phyloP scores from a whole-genome alignment of 2,329 filamentous ascomycete species.

The Alternaria arborescens region DNA sequence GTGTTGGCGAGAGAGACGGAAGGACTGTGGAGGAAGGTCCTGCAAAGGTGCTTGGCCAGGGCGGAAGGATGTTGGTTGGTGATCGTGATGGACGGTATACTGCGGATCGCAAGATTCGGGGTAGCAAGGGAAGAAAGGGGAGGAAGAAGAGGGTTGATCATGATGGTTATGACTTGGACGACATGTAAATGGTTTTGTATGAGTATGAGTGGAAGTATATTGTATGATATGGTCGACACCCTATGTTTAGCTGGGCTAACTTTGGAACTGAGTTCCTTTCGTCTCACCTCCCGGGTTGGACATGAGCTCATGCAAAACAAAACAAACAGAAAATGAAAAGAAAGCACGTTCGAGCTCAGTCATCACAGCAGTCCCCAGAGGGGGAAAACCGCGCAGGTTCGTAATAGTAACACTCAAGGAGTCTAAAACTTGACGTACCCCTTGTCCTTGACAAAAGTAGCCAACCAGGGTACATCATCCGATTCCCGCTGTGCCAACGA shows the following conservation, averaged over 20 bases:
- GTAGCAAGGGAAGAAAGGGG: conserved; percentile 51
- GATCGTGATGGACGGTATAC: conserved; percentile 44
- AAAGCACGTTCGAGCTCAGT: neutral
- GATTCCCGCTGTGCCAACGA: conserved; percentile 37
- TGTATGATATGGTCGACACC: conserved; percentile 3
- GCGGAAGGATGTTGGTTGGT: conserved; percentile 35
- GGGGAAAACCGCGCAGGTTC: too few relatives aligned
- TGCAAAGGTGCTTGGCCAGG: conserved; percentile 23
- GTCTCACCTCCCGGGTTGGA: neutral
- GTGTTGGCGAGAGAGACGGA: conserved; percentile 36
- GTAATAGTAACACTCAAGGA: neutral
- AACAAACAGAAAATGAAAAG: neutral
- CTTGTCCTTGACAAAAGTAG: neutral
- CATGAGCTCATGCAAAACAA: neutral
- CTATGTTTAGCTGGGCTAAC: neutral
- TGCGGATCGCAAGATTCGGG: conserved; percentile 48
- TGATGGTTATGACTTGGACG: conserved; percentile 27
- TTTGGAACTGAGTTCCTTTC: neutral
- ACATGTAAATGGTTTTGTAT: conserved; percentile 18
- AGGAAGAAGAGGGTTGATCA: conserved; percentile 38
- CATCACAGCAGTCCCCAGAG: neutral
- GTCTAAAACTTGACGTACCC: neutral
- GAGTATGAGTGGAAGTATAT: conserved; percentile 1
- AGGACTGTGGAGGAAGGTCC: conserved; percentile 30
- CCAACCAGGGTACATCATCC: neutral